Base-by-base conservation (phyloP, 1,284 basidiomycete genomes). In the Xerocomus cyaneibrunnescens region DNA sequence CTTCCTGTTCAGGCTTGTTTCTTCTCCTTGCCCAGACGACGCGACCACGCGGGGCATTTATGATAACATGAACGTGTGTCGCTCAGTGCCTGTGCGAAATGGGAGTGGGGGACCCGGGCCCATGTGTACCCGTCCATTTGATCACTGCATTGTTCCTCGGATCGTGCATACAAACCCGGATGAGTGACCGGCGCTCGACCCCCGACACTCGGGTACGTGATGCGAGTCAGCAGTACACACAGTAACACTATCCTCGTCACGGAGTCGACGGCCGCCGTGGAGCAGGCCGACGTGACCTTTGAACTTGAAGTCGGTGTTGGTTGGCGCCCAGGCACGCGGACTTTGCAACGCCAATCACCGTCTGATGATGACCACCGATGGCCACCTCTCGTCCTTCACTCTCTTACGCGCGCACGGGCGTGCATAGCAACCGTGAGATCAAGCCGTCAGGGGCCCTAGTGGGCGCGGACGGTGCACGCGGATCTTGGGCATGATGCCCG, bases 351-450 rank as follows among this genome's bases (percentile, higher is more conserved):
- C 7, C 22, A 39, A 47, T 47, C 45, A 25, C 37, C 22, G 27
- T 19, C 10, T 2, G 3, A 13, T 40, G 13, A 31, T 47, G 21
- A 6, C 23, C 32, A 25, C 23, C 6, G 13, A 9, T 35, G 19
- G 25, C 44, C 44, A 36, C 34, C 12, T 36, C 34, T 12, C 25
- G 17, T 13, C 23, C 3, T 5, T 22, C 34, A 5, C 43, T 25
- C 3, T 16, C 17, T 19, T 21, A 21, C 12, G 2, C 7, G 12
- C 35, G 19, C 16, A 16, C 45, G 3, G 21, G 36, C 28, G 21
- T 40, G 45, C 45, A 47, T 47, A 25, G 45, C 45, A 41, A 47
- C 45, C 28, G n/a, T n/a, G n/a, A 7, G 28, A 47, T 47, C 35
- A 46, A 13, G 2, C 19, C 19, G 25, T 36, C 35, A 13, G 22